Evolutionary conservation across 2,329 filamentous ascomycete species (phyloP).

Genomic region (Knoxdaviesia proteae): DNA sequence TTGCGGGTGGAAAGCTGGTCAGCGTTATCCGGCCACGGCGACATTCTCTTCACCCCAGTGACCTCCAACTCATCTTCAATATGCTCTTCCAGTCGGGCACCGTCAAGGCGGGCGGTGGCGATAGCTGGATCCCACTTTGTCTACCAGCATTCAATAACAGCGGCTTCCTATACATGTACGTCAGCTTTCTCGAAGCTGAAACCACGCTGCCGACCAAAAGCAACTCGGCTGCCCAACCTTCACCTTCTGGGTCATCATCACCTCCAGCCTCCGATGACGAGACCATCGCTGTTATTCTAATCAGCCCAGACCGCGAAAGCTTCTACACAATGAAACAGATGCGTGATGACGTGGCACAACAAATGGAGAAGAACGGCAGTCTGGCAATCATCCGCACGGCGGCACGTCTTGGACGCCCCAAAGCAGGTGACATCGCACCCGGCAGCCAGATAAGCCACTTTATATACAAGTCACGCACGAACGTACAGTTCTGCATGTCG

Average conservation of each 20-base stretch:
- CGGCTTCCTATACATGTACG: slow-evolving; percentile 97
- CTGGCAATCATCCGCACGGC: slow-evolving; percentile 56
- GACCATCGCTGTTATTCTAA: slow-evolving; percentile 77
- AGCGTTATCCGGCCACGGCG: slow-evolving; percentile 88
- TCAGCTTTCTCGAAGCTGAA: slow-evolving; percentile 64
- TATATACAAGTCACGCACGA: slow-evolving; percentile 80
- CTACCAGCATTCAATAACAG: slow-evolving; percentile 92
- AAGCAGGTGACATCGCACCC: slow-evolving; percentile 54
- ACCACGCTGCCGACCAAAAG: slow-evolving; percentile 10
- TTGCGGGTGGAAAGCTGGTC: slow-evolving; percentile 79
- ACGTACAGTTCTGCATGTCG: slow-evolving; percentile 92
- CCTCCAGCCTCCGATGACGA: slow-evolving; percentile 22
- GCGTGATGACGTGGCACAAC: slow-evolving; percentile 39
- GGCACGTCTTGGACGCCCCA: slow-evolving; percentile 48
- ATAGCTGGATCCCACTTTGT: slow-evolving; percentile 94
- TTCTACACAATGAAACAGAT: slow-evolving; percentile 75
- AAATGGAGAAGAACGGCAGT: slow-evolving; percentile 56
- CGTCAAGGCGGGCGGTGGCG: slow-evolving; percentile 73
- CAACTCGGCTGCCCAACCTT: slow-evolving; percentile 11
- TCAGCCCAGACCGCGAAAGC: slow-evolving; percentile 79
- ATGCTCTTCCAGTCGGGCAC: slow-evolving; percentile 95
- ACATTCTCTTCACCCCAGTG: slow-evolving; percentile 86
- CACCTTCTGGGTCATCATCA: no score
- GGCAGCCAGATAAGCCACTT: slow-evolving; percentile 75
- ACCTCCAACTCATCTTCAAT: slow-evolving; percentile 92